Base-by-base conservation (phyloP, 139 green algal species). In the Mesotaenium endlicherianum region DNA sequence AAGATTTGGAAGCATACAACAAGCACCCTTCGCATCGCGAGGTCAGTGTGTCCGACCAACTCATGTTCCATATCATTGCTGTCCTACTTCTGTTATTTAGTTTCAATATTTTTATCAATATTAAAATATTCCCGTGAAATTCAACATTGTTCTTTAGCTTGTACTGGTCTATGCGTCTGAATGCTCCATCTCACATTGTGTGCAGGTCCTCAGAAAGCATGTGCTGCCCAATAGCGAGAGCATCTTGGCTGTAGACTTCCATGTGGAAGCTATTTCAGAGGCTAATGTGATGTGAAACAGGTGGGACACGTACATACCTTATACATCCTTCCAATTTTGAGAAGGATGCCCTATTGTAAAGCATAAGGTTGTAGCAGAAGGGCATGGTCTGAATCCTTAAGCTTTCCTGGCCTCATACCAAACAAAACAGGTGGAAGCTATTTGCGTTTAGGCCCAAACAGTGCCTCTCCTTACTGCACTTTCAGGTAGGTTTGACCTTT, bases 1-100 rank as follows among this genome's bases (percentile, higher is more conserved):
- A 76, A n/a, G 75, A 76, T 43, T n/a, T 82, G 8, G 49, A 82
- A 26, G 42, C 42, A 47, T 82, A 82, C 50, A 82, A 82, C 50
- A 69, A 82, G 53, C 75, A 82, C 75, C 75, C 75, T 0, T 44
- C 39, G 14, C 75, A 82, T 77, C 47, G 59, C 2, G 16, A 78
- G 70, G 70, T 64, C 50, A 34, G 26, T 64, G 50, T 64, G 26
- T 64, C 50, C 50, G 50, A 34, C 20, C 50, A 34, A 26, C 26
- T 64, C 20, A 64, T 64, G 50, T 64, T 64, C 50, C 20, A 26
- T 20, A 20, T 64, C 53, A 64, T 34, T 20, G 53, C 26, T 20
- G 53, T 64, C 53, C 26, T 20, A 64, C 26, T 20, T 34, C 26
- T 20, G 20, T 64, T 64, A 64, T 34, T 34, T 34, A 34, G 20